A percentile compares a stretch with the other conserved stretches of the same genome.
Conservation (phyloP, 139 green algal species). For the Trebouxia sp. region DNA sequence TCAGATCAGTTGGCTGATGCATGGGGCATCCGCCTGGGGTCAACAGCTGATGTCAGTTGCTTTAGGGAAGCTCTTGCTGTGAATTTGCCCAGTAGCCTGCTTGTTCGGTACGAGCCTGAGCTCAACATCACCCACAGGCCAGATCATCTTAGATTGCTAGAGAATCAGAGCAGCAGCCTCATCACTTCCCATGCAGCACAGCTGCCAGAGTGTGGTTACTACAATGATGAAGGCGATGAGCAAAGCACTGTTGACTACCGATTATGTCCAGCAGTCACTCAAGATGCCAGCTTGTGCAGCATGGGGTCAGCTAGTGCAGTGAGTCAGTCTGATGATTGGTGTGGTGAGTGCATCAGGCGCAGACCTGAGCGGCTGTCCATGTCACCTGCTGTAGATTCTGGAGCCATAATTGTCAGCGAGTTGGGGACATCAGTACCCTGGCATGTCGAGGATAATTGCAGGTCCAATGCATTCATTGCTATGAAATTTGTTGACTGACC, state of each 20-base stretch:
- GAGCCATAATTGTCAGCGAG: slow-evolving; percentile 16
- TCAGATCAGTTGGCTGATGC: slow-evolving; percentile 19
- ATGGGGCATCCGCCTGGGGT: slow-evolving; percentile 5
- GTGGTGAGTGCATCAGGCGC: not conserved
- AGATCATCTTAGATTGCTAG: slow-evolving; percentile 6
- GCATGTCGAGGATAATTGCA: slow-evolving; percentile 10
- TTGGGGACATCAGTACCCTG: slow-evolving; percentile 14
- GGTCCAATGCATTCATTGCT: not conserved
- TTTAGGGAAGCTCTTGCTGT: slow-evolving; percentile 6
- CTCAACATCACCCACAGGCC: slow-evolving; percentile 17
- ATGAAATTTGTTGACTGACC: not conserved
- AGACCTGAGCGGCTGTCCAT: slow-evolving; percentile 2
- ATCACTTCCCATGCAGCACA: slow-evolving; percentile 6
- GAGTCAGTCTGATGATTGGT: slow-evolving; percentile 12
- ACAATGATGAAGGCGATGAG: slow-evolving; percentile 11
- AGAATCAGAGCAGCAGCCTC: slow-evolving; percentile 18
- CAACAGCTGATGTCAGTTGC: slow-evolving; percentile 15
- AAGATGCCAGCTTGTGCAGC: slow-evolving; percentile 15
- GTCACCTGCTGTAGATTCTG: slow-evolving; percentile 9
- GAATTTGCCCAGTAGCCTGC: slow-evolving; percentile 13
- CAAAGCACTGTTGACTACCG: slow-evolving; percentile 10
- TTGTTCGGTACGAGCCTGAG: slow-evolving; percentile 15
- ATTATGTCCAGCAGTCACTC: not conserved
- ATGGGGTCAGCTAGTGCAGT: slow-evolving; percentile 18
- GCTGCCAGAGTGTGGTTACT: slow-evolving; percentile 15